Percentiles rank a stretch among this genome's conserved stretches.
These are phyloP conservation scores for Panellus pusillus DNA, from an alignment of 768 basidiomycete genomes.

Conservation along the genomic window DNA sequence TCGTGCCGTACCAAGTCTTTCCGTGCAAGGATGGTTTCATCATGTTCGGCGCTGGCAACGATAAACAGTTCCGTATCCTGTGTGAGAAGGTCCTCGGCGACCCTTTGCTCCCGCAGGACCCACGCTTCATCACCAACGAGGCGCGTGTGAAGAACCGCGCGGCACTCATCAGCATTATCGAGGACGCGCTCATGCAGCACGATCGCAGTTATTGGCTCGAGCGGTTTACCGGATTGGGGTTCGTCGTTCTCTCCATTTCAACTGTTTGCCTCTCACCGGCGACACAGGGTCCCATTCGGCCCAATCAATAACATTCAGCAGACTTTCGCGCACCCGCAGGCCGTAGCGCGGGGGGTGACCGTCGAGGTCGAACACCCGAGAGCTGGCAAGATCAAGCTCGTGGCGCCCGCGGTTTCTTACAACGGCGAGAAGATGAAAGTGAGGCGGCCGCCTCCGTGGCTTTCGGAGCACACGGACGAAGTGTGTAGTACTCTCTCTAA, in stretches of 20 bases:
- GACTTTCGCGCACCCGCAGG: constrained; percentile 89
- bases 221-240: constrained; percentile 78
- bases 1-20: constrained; percentile 93
- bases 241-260: constrained; percentile 23
- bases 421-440: constrained; percentile 79
- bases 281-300: constrained; percentile 71
- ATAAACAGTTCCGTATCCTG: constrained; percentile 81
- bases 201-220: constrained; percentile 74
- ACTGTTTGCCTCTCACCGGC: no score
- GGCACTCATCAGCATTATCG: constrained; percentile 69
- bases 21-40: constrained; percentile 84
- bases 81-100: constrained; percentile 60
- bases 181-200: constrained; percentile 53
- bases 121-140: constrained; percentile 71
- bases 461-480: constrained; percentile 83
- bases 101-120: constrained; percentile 59
- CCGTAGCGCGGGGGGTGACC: constrained; percentile 70
- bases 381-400: constrained; percentile 74
- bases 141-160: constrained; percentile 74
- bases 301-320: constrained; percentile 91
- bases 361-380: constrained; percentile 84
- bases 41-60: constrained; percentile 93
- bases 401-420: constrained; percentile 79
- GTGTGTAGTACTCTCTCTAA: constrained; percentile 29
- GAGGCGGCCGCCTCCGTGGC: constrained; percentile 78